Conservation (phyloP, 345 rosid genomes). For the Sonneratia alba region DNA sequence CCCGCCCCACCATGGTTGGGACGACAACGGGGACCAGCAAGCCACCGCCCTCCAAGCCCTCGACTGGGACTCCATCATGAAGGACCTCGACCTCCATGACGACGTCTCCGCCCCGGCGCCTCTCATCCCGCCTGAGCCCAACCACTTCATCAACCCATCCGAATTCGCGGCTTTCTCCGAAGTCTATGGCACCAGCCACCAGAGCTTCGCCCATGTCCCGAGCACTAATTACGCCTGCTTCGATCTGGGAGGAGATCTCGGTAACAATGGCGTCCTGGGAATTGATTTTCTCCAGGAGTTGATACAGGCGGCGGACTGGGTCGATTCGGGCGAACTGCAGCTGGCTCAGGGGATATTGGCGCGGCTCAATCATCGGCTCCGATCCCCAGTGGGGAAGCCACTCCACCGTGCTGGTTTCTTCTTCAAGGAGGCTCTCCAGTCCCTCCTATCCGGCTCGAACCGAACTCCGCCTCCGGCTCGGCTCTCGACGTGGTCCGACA, state of each 20-base stretch:
- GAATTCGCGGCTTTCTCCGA: constrained; percentile 45
- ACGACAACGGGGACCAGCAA: constrained; percentile 53
- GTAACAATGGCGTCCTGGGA: constrained; percentile 13
- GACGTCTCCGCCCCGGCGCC: constrained; percentile 38
- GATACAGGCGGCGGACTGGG: constrained; percentile 64
- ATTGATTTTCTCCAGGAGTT: constrained; percentile 70
- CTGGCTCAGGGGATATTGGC: constrained; percentile 69
- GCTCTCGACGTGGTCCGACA: constrained; percentile 55
- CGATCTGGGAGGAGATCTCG: constrained; percentile 19
- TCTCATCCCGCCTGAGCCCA: constrained; percentile 13
- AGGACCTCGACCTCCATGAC: constrained; percentile 60
- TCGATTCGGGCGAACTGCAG: constrained; percentile 70
- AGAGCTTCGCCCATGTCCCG: constrained; percentile 8
- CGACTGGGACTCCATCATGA: constrained; percentile 91
- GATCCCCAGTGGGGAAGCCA: constrained; percentile 61
- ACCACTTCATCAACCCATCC: constrained; percentile 11
- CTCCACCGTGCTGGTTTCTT: constrained; percentile 77
- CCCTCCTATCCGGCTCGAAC: constrained; percentile 33
- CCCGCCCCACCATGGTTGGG: constrained; percentile 29
- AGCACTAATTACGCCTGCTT: constrained; percentile 10
- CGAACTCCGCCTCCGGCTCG: constrained; percentile 18
- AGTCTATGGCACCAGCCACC: constrained; percentile 14
- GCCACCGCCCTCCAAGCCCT: constrained; percentile 53
- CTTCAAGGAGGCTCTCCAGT: constrained; percentile 78
- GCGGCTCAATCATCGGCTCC: constrained; percentile 59